Evolutionary conservation across 257 asterid genomes (phyloP), one percentile per base, ranked within the genome.

Genomic region (Solanum medicagineum): DNA sequence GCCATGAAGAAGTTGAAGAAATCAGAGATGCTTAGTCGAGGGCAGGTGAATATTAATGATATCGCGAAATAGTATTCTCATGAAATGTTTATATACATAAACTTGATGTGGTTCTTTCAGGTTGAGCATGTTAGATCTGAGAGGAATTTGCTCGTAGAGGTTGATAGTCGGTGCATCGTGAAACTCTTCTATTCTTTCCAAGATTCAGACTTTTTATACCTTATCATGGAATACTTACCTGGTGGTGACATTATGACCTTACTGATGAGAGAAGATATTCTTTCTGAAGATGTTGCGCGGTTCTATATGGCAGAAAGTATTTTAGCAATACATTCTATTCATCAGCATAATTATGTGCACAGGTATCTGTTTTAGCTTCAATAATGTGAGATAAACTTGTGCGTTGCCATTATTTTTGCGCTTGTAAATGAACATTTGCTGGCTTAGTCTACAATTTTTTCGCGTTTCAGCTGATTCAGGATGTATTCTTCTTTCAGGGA

Each of bases 231-330:
- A 89, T 96, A 96, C 89, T 91, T 96, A 87, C 99, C 98, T 47
- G 99, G 99, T 53, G 99, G 99, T 49, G 99, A 96, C 85, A 95
- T 96, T 87, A 96, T 96, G 99, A 96, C 99, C 69, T 91, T 96
- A 87, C 66, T 96, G 84, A 96, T 96, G 99, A 90, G 99, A 87
- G 98, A 94, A 86, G 99, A 95, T 90, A 69, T 88, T 81, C 98
- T 96, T 79, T 92, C 98, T 4, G 97, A 95, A 90, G 98, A 93
- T 73, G 94, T 96, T 45, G 97, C 99, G 6, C 94, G 95, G 63
- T 96, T 96, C 93, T 96, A 96, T 90, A 92, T 96, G 85, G 98
- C 96, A 14, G 98, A 96, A 88, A 94, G 97, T 85, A 91, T 95
- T 85, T 92, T 96, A 22, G 99, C 99, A 36, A 96, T 96, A 86